phyloP scores from a whole-genome alignment of 2,329 filamentous ascomycete genomes.

The Fusarium pseudonygamai region DNA sequence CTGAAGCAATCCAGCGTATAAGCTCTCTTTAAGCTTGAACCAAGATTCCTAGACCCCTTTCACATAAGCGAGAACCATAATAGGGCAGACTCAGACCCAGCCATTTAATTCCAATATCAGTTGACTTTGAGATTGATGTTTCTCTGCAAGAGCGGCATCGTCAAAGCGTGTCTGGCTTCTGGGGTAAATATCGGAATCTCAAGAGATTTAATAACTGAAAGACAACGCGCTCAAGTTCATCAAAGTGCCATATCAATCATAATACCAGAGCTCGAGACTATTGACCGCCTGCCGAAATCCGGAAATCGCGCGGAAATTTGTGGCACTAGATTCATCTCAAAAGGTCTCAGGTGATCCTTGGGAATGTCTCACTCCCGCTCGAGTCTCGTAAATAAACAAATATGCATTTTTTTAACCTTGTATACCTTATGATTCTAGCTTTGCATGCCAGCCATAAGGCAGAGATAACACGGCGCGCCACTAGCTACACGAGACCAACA shows the following conservation, averaged over 20 bases:
- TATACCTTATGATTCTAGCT: not conserved
- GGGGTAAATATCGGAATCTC: not conserved
- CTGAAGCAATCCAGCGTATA: slow-evolving; percentile 1
- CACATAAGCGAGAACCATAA: not conserved
- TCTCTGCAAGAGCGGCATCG: not conserved
- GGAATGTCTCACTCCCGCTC: not conserved
- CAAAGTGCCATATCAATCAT: not conserved
- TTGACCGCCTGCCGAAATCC: not conserved
- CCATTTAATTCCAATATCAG: not conserved
- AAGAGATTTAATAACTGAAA: not conserved
- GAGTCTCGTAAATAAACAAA: slow-evolving; percentile 8
- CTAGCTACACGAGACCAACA: not conserved
- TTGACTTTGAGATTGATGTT: not conserved
- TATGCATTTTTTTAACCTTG: slow-evolving; percentile 33
- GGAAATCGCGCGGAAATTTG: not conserved
- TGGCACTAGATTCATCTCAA: not conserved
- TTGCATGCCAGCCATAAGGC: not conserved
- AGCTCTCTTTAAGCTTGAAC: not conserved
- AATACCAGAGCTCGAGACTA: no score
- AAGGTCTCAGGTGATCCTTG: not conserved
- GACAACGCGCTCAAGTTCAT: not conserved
- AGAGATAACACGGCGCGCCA: not conserved
- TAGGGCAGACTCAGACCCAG: not conserved
- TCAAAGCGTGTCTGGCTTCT: not conserved
- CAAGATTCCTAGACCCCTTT: not conserved